A percentile compares a stretch with the other conserved stretches of the same genome.
phyloP scores from a whole-genome alignment of 1,284 basidiomycete species.

The Coniferiporia weirii region DNA sequence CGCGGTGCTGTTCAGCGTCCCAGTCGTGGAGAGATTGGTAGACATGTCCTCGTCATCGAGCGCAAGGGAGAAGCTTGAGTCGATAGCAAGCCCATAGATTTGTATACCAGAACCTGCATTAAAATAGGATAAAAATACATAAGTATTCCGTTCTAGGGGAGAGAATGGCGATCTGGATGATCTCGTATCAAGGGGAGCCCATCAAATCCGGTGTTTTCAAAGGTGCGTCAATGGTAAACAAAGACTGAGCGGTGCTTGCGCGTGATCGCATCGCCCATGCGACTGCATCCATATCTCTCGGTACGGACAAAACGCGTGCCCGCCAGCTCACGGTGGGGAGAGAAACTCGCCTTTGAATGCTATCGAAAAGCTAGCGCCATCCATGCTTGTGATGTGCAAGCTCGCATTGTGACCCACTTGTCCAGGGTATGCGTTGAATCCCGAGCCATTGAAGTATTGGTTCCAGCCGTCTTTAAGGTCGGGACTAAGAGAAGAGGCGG shows the following conservation, averaged over 20 bases:
- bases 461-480: slow-evolving; percentile 56
- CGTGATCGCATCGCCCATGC: background rate
- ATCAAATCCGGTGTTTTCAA: slow-evolving; percentile 6
- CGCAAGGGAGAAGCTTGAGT: slow-evolving; percentile 17
- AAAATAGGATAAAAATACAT: background rate
- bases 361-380: slow-evolving; percentile 51
- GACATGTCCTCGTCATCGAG: slow-evolving; percentile 18
- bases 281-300: background rate
- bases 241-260: background rate
- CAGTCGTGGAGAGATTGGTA: background rate
- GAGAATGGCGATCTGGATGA: slow-evolving; percentile 14
- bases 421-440: slow-evolving; percentile 40
- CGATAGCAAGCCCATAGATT: slow-evolving; percentile 46
- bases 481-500: slow-evolving; percentile 38
- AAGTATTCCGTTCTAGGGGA: background rate
- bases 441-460: slow-evolving; percentile 47
- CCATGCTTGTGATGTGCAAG: slow-evolving; percentile 51
- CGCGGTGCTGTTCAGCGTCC: background rate
- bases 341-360: slow-evolving; percentile 53
- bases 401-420: slow-evolving; percentile 47
- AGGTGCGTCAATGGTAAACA: background rate
- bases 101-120: slow-evolving; percentile 33
- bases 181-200: slow-evolving; percentile 5
- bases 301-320: too few relatives aligned
- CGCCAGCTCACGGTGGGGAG: background rate